Evolutionary conservation across 1,139 yeast genomes (phyloP).

Genomic region (Suhomyces maxii): DNA sequence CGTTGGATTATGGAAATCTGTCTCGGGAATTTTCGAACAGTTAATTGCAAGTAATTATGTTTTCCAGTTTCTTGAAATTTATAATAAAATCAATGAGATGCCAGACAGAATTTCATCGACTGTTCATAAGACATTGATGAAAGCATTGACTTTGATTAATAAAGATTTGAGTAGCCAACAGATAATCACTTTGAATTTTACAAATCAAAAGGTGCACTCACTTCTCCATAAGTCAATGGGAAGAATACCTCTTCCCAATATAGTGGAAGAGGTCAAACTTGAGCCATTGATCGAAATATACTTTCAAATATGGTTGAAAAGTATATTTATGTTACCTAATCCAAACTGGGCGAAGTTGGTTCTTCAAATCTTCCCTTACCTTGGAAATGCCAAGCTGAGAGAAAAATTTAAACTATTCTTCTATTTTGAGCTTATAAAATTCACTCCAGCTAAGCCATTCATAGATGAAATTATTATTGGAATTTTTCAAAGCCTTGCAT

Average conservation of each 20-base stretch:
- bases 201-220: conserved; percentile 2
- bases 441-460: conserved; percentile 22
- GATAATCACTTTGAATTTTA: background rate
- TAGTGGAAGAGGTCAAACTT: conserved; percentile 23
- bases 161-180: background rate
- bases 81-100: conserved; percentile 4
- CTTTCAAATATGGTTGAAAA: conserved; percentile 32
- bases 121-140: conserved; percentile 4
- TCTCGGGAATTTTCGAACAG: background rate
- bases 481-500: conserved; percentile 26
- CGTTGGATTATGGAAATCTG: conserved; percentile 8
- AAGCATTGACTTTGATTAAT: background rate
- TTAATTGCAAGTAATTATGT: background rate
- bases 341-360: conserved; percentile 40
- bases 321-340: conserved; percentile 18
- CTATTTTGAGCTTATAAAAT: conserved; percentile 28
- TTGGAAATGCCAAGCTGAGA: conserved; percentile 43
- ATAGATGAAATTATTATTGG: conserved; percentile 24
- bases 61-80: conserved; percentile 10
- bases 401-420: conserved; percentile 33
- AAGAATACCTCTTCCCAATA: conserved; percentile 32
- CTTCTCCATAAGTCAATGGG: conserved; percentile 29
- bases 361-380: conserved; percentile 41
- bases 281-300: conserved; percentile 28
- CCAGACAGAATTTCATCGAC: conserved; percentile 5